Evolutionary conservation across 805 yeast species (phyloP).

Genomic region (Nakazawaea anatomiae): DNA sequence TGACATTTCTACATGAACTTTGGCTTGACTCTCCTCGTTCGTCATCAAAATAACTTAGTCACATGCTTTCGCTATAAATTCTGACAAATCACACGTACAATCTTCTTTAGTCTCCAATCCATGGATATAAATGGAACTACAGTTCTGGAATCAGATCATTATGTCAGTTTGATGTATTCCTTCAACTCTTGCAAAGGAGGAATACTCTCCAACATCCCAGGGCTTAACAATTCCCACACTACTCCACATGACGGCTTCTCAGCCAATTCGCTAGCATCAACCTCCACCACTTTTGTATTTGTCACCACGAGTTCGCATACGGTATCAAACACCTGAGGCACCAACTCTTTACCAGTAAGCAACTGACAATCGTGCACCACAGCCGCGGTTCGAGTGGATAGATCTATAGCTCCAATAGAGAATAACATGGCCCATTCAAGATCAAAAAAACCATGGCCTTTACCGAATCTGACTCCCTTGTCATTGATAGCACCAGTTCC

Average conservation of each 20-base stretch:
- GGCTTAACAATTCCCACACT: constrained; percentile 21
- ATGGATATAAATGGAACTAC: background rate
- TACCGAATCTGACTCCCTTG: constrained; percentile 24
- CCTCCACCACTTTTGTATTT: constrained; percentile 16
- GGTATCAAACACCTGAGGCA: constrained; percentile 25
- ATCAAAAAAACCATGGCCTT: constrained; percentile 27
- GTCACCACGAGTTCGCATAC: constrained; percentile 25
- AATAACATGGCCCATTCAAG: constrained; percentile 26
- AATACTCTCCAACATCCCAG: constrained; percentile 21
- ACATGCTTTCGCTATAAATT: too few relatives aligned
- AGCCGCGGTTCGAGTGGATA: constrained; percentile 20
- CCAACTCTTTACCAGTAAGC: constrained; percentile 17
- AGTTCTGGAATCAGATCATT: background rate
- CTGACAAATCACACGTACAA: too few relatives aligned
- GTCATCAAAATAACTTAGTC: too few relatives aligned
- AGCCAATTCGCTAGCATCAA: constrained; percentile 7
- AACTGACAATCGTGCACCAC: constrained; percentile 26
- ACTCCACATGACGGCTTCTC: constrained; percentile 22
- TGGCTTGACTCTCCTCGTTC: too few relatives aligned
- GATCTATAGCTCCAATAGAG: constrained; percentile 18
- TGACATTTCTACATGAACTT: too few relatives aligned
- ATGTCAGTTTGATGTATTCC: background rate
- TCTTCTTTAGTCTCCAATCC: too few relatives aligned
- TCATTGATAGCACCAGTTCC: constrained; percentile 26
- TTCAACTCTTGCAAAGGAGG: constrained; percentile 22